These are phyloP conservation scores for Calocybe indica DNA, from an alignment of 768 basidiomycete genomes.

Conservation along the genomic window DNA sequence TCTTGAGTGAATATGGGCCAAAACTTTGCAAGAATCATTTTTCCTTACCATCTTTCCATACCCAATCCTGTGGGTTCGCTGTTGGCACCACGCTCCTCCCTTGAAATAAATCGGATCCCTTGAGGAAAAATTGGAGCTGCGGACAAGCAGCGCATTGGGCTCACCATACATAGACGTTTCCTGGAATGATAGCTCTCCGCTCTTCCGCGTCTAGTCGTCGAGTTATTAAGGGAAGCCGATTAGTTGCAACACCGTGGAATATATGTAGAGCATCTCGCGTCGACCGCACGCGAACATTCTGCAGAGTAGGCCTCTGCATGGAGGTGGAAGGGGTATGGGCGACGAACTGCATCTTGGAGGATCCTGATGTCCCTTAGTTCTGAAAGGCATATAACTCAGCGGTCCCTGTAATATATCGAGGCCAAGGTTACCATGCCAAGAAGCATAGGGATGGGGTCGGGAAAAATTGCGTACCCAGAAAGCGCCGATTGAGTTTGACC, in stretches of 20 bases:
- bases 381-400: too few relatives aligned
- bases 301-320: conserved; percentile 75
- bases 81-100: conserved; percentile 81
- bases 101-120: conserved; percentile 8
- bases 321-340: conserved; percentile 13
- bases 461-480: conserved; percentile 34
- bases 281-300: conserved; percentile 71
- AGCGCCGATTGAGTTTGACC: conserved; percentile 50
- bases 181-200: conserved; percentile 63
- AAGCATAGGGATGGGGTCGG: conserved; percentile 27
- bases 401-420: too few relatives aligned
- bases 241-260: conserved; percentile 70
- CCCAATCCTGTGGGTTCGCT: conserved; percentile 78
- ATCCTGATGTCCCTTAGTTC: conserved; percentile 9
- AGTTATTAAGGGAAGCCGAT: conserved; percentile 68
- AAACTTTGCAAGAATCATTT: not conserved
- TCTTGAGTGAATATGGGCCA: conserved; percentile 6
- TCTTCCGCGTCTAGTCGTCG: conserved; percentile 81
- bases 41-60: conserved; percentile 72
- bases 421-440: too few relatives aligned
- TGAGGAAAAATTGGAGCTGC: not conserved
- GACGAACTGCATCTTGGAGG: conserved; percentile 9
- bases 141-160: conserved; percentile 3
- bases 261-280: conserved; percentile 78
- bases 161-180: conserved; percentile 77